Evolutionary conservation across 2,329 filamentous ascomycete species (phyloP).

Genomic region (Exophiala mesophila): DNA sequence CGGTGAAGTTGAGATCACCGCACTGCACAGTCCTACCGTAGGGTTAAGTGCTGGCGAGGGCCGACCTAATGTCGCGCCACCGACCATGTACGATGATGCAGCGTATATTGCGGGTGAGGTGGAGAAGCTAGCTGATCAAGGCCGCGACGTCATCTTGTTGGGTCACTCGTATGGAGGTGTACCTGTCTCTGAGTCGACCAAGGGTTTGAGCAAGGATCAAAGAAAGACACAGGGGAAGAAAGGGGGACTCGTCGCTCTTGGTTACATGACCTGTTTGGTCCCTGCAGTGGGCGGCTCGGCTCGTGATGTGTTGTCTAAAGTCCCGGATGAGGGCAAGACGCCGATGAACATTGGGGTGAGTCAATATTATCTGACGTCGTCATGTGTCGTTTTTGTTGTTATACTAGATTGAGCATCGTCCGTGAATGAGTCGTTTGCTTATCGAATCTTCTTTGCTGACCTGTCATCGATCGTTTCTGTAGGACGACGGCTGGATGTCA

Average conservation of each 20-base stretch:
- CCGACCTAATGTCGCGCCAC: slow-evolving; percentile 15
- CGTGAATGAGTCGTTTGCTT: too few species aligned
- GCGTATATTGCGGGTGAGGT: slow-evolving; percentile 26
- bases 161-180: slow-evolving; percentile 34
- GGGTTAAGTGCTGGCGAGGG: slow-evolving; percentile 22
- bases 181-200: slow-evolving; percentile 15
- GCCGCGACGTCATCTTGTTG: slow-evolving; percentile 30
- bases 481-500: slow-evolving; percentile 18
- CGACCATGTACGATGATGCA: slow-evolving; percentile 32
- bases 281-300: slow-evolving; percentile 28
- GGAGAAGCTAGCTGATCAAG: slow-evolving; percentile 19
- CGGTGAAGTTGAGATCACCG: slow-evolving; percentile 14
- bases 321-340: slow-evolving; percentile 5
- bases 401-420: too few species aligned
- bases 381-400: not conserved
- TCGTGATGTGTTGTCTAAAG: slow-evolving; percentile 4
- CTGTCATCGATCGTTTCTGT: too few species aligned
- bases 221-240: slow-evolving; percentile 27
- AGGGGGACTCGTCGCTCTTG: slow-evolving; percentile 33
- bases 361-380: too few species aligned
- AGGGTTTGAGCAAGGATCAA: slow-evolving; percentile 31
- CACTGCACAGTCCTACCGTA: slow-evolving; percentile 13
- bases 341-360: slow-evolving; percentile 12
- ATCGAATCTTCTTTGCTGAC: too few species aligned
- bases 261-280: slow-evolving; percentile 34